These are phyloP conservation scores for Pleurotus platypus DNA, from an alignment of 768 basidiomycete species.

Conservation along the genomic window DNA sequence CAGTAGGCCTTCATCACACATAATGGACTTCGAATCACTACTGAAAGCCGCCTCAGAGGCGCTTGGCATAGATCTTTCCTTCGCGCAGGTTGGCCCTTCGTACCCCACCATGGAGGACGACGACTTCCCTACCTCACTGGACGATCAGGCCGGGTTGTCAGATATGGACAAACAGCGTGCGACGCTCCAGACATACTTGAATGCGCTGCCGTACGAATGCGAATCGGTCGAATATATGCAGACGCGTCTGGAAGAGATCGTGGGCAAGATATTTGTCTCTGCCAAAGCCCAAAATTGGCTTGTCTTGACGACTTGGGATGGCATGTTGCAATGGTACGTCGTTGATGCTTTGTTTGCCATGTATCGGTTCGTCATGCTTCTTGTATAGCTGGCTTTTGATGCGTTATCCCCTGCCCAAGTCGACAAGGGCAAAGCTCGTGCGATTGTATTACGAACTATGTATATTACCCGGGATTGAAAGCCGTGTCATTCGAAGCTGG, in stretches of 20 bases:
- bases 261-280: constrained; percentile 64
- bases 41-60: constrained; percentile 2
- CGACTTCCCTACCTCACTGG: constrained; percentile 36
- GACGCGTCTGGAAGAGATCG: constrained; percentile 60
- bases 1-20: not conserved
- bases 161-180: constrained; percentile 56
- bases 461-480: constrained; percentile 72
- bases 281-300: constrained; percentile 77
- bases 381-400: constrained; percentile 69
- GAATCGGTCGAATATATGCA: constrained; percentile 75
- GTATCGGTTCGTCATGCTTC: constrained; percentile 1
- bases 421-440: constrained; percentile 69
- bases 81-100: constrained; percentile 1
- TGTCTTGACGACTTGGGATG: constrained; percentile 73
- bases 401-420: constrained; percentile 72
- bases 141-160: constrained; percentile 32
- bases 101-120: constrained; percentile 51
- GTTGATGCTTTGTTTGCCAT: not conserved
- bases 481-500: constrained; percentile 69
- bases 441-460: constrained; percentile 78
- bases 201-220: constrained; percentile 68
- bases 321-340: constrained; percentile 69
- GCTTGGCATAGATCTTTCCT: constrained; percentile 5
- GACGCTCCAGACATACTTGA: constrained; percentile 62
- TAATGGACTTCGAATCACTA: constrained; percentile 2